Percentiles rank a stretch among this genome's conserved stretches.
Evolutionary conservation across 2,329 filamentous ascomycete species (phyloP).

Genomic region (Cladosporium sphaerospermum): DNA sequence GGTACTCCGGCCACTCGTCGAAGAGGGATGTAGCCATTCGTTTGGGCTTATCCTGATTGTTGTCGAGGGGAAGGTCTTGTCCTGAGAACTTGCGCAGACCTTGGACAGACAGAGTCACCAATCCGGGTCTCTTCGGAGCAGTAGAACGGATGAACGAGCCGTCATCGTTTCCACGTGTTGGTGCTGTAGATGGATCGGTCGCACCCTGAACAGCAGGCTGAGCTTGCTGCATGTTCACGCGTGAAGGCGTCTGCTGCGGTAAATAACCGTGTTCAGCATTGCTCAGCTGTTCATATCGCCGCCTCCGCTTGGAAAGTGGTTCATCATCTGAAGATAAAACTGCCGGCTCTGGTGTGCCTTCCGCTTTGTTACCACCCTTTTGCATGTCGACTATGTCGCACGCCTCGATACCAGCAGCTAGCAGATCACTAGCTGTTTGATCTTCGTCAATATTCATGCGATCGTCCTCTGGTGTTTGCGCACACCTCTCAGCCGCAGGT

Average conservation of each 20-base stretch:
- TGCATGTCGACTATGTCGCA: too few relatives aligned
- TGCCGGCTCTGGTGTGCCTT: too few relatives aligned
- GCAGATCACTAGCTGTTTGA: neutral
- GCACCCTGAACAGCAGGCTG: too few relatives aligned
- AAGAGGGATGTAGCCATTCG: slow-evolving; percentile 15
- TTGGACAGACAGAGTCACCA: neutral
- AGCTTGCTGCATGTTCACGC: neutral
- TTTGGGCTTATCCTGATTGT: neutral
- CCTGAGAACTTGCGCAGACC: neutral
- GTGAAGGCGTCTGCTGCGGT: neutral
- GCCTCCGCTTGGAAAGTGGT: neutral
- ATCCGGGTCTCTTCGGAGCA: neutral
- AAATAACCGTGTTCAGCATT: neutral
- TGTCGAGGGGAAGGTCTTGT: neutral
- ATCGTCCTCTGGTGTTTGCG: neutral
- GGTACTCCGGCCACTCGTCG: slow-evolving; percentile 22
- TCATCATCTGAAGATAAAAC: neutral
- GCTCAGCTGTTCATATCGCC: neutral
- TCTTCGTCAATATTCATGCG: neutral
- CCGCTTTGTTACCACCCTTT: too few relatives aligned
- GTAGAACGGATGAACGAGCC: too few relatives aligned
- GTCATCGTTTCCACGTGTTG: too few relatives aligned
- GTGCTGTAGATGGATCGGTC: too few relatives aligned
- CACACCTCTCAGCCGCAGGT: neutral
- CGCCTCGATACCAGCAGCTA: neutral